Conservation (phyloP, 139 green algal genomes). For the Raphidocelis subcapitata region DNA sequence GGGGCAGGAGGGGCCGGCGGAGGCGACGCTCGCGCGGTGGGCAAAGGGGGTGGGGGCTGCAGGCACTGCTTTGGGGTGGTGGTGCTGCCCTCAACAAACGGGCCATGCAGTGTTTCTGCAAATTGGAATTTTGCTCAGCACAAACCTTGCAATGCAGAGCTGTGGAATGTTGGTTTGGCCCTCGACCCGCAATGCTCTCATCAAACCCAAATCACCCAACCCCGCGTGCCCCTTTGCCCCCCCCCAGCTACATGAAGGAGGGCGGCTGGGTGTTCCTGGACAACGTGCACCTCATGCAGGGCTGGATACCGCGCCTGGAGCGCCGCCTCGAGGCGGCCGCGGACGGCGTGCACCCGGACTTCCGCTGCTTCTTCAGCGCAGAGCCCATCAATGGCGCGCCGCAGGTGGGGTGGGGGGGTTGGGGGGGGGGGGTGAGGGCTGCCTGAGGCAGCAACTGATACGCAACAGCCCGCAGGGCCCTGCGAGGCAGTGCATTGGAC, state of each 20-base stretch:
- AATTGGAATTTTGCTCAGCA: too few relatives aligned
- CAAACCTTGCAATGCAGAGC: too few relatives aligned
- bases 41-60: not conserved
- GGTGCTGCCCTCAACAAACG: too few relatives aligned
- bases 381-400: slow-evolving; percentile 89
- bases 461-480: too few relatives aligned
- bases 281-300: slow-evolving; percentile 91
- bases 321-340: slow-evolving; percentile 82
- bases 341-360: slow-evolving; percentile 78
- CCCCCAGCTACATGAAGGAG: slow-evolving; percentile 74
- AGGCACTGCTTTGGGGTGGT: not conserved
- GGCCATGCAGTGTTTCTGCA: too few relatives aligned
- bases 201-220: not conserved
- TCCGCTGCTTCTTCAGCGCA: slow-evolving; percentile 89
- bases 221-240: too few relatives aligned
- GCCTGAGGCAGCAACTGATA: too few relatives aligned
- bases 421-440: too few relatives aligned
- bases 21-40: slow-evolving; percentile 76
- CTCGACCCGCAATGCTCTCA: too few relatives aligned
- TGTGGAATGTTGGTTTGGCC: too few relatives aligned
- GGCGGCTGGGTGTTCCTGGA: slow-evolving; percentile 91
- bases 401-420: slow-evolving; percentile 42
- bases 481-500: too few relatives aligned
- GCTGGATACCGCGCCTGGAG: slow-evolving; percentile 85
- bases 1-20: slow-evolving; percentile 79